A percentile compares a stretch with the other conserved stretches of the same genome.
These are phyloP conservation scores for Sordariomycetes sp. DNA, from an alignment of 2,329 filamentous ascomycete genomes.

Conservation along the genomic window DNA sequence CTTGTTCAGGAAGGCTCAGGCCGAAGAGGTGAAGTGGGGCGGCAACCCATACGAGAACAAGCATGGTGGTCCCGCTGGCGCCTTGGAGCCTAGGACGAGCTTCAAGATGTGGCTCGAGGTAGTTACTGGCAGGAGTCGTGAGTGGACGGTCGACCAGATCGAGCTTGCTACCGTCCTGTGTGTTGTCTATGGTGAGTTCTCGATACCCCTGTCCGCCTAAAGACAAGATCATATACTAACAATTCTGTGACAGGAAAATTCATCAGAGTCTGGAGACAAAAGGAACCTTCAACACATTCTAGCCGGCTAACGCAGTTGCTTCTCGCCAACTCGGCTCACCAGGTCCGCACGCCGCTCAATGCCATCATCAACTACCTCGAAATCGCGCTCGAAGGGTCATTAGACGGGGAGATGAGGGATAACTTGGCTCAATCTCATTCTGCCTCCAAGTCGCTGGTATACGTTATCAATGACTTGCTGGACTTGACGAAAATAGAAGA, in stretches of 20 bases:
- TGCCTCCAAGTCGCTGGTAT: constrained; percentile 83
- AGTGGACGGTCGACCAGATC: constrained; percentile 81
- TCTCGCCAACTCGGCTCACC: constrained; percentile 79
- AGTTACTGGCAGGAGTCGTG: constrained; percentile 67
- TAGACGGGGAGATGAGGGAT: constrained; percentile 74
- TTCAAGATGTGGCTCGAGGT: constrained; percentile 76
- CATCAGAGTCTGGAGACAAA: constrained; percentile 87
- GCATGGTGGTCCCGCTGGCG: constrained; percentile 55
- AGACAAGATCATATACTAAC: constrained; percentile 5
- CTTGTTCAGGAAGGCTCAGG: constrained; percentile 71
- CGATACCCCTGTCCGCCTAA: no score
- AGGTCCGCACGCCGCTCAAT: constrained; percentile 81
- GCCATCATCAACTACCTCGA: constrained; percentile 93
- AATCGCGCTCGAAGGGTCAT: constrained; percentile 68
- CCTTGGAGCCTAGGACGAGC: constrained; percentile 65
- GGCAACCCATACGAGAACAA: constrained; percentile 73
- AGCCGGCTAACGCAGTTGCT: constrained; percentile 69
- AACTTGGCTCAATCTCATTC: constrained; percentile 77
- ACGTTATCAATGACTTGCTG: constrained; percentile 84
- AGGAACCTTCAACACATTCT: constrained; percentile 70
- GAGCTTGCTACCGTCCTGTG: constrained; percentile 83
- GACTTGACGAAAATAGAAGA: constrained; percentile 83
- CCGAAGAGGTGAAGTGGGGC: constrained; percentile 67
- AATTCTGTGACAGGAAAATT: constrained; percentile 42
- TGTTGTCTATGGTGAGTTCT: constrained; percentile 61